Evolutionary conservation across 1,139 yeast species (phyloP).

Genomic region (Dujonia santamariae): DNA sequence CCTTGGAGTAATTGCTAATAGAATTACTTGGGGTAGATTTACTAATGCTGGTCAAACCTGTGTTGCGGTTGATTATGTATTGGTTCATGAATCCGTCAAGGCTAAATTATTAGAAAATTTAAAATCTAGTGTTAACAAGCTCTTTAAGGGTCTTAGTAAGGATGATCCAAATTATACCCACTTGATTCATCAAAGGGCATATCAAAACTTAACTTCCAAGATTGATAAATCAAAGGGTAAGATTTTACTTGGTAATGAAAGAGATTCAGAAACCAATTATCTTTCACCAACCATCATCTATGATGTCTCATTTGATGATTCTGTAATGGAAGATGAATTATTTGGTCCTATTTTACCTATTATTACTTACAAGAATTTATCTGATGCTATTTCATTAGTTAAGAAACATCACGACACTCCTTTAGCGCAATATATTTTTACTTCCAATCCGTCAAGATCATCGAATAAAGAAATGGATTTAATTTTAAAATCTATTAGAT

Average conservation of each 20-base stretch:
- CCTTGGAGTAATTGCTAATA: constrained; percentile 53
- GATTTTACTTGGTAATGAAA: constrained; percentile 56
- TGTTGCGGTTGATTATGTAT: constrained; percentile 80
- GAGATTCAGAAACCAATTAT: constrained; percentile 43
- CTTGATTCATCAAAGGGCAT: constrained; percentile 62
- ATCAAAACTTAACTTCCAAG: constrained; percentile 43
- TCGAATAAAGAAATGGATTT: constrained; percentile 48
- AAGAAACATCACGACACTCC: constrained; percentile 73
- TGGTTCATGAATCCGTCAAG: constrained; percentile 59
- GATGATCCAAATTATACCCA: constrained; percentile 50
- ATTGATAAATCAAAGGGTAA: constrained; percentile 57
- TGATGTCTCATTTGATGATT: constrained; percentile 61
- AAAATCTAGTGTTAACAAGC: constrained; percentile 39
- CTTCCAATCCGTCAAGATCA: constrained; percentile 37
- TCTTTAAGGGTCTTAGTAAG: constrained; percentile 39
- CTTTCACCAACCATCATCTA: constrained; percentile 75
- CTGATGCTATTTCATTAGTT: constrained; percentile 47
- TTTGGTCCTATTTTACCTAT: constrained; percentile 89
- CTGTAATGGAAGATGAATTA: constrained; percentile 71
- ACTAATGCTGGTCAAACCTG: constrained; percentile 89
- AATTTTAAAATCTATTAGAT: constrained; percentile 55
- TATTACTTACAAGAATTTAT: constrained; percentile 50
- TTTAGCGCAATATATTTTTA: constrained; percentile 75
- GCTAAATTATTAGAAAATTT: constrained; percentile 51
- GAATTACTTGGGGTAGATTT: constrained; percentile 78